Evolutionary conservation across 768 basidiomycete genomes (phyloP).

Genomic region (Xerocomus potaroensis): DNA sequence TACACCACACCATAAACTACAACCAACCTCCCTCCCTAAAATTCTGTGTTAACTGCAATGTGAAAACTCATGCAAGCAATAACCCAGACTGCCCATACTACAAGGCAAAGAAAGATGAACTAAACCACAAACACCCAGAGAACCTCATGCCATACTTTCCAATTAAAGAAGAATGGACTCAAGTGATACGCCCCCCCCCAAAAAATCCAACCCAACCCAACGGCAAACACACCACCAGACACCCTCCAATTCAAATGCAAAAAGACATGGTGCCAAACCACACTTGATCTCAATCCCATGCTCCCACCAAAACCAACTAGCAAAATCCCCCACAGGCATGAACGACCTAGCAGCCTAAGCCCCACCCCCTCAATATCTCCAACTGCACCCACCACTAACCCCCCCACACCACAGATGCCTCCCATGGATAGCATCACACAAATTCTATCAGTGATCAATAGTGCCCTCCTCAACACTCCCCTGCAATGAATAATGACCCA

Average conservation of each 20-base stretch:
- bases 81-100: neutral
- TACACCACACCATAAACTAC: too few species aligned
- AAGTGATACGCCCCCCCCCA: neutral
- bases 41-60: neutral
- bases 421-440: too few species aligned
- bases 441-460: neutral
- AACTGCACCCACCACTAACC: neutral
- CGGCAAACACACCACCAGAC: neutral
- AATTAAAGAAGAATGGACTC: conserved; percentile 13
- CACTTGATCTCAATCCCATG: too few species aligned
- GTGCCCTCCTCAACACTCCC: neutral
- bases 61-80: neutral
- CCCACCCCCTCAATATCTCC: too few species aligned
- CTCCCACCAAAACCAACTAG: too few species aligned
- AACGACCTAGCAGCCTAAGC: too few species aligned
- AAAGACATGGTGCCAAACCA: too few species aligned
- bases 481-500: neutral
- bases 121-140: conserved; percentile 7
- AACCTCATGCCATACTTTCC: conserved; percentile 18
- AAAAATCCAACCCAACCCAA: too few species aligned
- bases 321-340: too few species aligned
- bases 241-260: too few species aligned
- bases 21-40: too few species aligned
- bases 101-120: neutral
- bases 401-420: too few species aligned